Evolutionary conservation across 2,329 filamentous ascomycete species (phyloP), one percentile per base, ranked within the genome.

Genomic region (Rhynchosporium agropyri): DNA sequence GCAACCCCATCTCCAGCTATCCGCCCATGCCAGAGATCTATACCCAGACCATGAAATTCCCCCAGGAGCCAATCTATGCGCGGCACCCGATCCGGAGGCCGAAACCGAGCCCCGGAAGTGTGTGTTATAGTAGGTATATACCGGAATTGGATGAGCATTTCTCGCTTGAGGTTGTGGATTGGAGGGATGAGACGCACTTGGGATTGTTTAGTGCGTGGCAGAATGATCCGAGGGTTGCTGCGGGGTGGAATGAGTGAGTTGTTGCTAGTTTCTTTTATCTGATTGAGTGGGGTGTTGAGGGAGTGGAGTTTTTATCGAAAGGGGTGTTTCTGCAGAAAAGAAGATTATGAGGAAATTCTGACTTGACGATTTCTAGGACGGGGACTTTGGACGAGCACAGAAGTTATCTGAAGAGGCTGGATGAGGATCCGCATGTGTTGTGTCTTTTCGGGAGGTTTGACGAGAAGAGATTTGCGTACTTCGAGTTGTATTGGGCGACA

Each of bases 401-500:
- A 65, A 83, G 86, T 70, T 93, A 94, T 74, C 80, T 70, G 57
- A 33, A 83, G 36, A 83, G 83, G 67, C 81, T 89, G 60, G 85
- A 91, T 71, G 82, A 84, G 50, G 90, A 93, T 73, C 85, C 88
- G 33, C 90, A 93, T 75, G 84, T 88, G 65, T 78, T 92, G 58
- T 84, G 87, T 29, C 79, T 93, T 51, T 79, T 93, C 63, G 90
- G 86, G 6, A 82, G 83, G 31, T 94, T 91, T 73, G 84, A 93
- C 61, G 87, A 89, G 36, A 81, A 80, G 1, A 83, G 79, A 54
- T 93, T 93, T 74, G 87, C 89, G 0, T 93, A 93, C 74, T 92
- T 90, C 73, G 90, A 94, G 74, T 79, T 92, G 1, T 93, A 92
- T 75, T 93, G 89, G 89, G 88, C 86, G 42, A 87, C 86, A 79